Conservation (phyloP, 1,139 yeast genomes). For the Waltiozyma sp. region DNA sequence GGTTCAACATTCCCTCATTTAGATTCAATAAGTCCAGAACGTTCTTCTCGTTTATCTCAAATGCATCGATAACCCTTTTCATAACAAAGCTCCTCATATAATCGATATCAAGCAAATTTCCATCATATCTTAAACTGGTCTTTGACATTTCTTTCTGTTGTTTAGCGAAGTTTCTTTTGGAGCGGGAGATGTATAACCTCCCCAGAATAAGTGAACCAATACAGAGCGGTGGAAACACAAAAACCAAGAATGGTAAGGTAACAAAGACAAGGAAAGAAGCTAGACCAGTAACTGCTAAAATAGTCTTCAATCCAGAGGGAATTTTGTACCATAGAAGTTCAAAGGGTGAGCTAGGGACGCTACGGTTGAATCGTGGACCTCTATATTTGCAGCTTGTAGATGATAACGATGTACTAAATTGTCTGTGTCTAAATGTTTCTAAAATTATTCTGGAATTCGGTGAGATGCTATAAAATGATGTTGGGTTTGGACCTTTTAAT, state of each 20-base stretch:
- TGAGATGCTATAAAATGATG: too few species aligned
- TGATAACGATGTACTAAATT: background rate
- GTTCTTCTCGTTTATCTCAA: constrained; percentile 23
- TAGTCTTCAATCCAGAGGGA: constrained; percentile 22
- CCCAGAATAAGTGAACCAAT: constrained; percentile 21
- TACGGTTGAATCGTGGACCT: constrained; percentile 6
- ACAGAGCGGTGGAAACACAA: constrained; percentile 25
- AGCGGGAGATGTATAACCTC: constrained; percentile 13
- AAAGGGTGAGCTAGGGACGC: constrained; percentile 6
- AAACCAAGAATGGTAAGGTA: constrained; percentile 24
- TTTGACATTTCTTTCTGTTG: constrained; percentile 10
- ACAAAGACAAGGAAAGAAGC: constrained; percentile 24
- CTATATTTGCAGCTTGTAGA: background rate
- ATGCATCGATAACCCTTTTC: constrained; percentile 23
- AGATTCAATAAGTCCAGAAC: constrained; percentile 18
- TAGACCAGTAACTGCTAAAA: constrained; percentile 18
- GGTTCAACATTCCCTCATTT: constrained; percentile 1
- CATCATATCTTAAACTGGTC: constrained; percentile 11
- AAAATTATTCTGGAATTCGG: too few species aligned
- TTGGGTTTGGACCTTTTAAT: too few species aligned
- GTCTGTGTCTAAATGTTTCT: background rate
- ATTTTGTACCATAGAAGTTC: constrained; percentile 9
- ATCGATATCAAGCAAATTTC: constrained; percentile 10
- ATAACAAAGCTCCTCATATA: constrained; percentile 13
- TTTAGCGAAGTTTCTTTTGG: constrained; percentile 9